Base-by-base conservation (phyloP, 441 rosid species). In the Populus trichocarpa region DNA sequence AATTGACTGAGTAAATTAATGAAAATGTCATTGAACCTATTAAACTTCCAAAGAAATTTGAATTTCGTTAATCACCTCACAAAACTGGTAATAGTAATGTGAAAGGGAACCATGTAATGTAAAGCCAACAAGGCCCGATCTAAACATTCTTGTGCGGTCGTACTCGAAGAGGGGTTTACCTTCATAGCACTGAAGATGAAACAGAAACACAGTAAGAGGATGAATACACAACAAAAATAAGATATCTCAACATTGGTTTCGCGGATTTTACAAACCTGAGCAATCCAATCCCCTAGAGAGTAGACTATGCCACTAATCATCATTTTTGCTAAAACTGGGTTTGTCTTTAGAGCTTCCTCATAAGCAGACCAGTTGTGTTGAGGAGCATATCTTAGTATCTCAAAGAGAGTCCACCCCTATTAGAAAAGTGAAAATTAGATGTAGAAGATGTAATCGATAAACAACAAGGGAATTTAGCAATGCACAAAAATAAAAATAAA, bases 91-190 rank as follows among this genome's bases (percentile, higher is more conserved):
- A 84, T 96, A 96, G 79, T 86, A 93, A 83, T 96, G 99, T 79
- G 99, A 93, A 33, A 95, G 85, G 30, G 97, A 95, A 61, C 99
- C 99, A 53, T 93, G 99, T 68, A 95, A 88, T 25, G 94, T 89
- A 83, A 95, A 95, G 65, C 99, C 99, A 50, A 95, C 99, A 73
- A 95, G 88, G 67, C 99, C 98, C 73, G 99, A 95, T 86, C 99
- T 93, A 78, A 95, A 79, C 83, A 86, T 92, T 40, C 99, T 87
- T 14, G 90, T 74, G 16, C 97, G 84, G 68, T 95, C 97, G 57
- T 93, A 93, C 83, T 95, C 99, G 53, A 95, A 91, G 74, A 93
- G 80, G 0, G 96, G 99, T 81, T 95, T 93, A 70, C 99, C 98
- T 90, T 92, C 97, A 18, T 74, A 90, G 84, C 98, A 94, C 98